Evolutionary conservation across 371 early-diverging fungal species (phyloP), one percentile per base, ranked within the genome.

Genomic region (Haplosporangium sp.): DNA sequence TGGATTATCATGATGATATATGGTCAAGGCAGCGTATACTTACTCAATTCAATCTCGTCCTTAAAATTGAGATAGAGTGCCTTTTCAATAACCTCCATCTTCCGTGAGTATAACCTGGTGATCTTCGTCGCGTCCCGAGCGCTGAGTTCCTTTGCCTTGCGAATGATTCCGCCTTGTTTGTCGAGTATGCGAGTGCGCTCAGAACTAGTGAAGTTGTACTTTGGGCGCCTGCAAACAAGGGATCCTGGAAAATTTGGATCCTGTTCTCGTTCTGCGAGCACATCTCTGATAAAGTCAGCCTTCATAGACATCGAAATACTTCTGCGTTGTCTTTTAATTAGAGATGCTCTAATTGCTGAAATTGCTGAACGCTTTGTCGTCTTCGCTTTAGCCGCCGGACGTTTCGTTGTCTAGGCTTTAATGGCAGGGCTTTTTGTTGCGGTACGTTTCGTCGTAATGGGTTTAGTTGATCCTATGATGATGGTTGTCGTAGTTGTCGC

Each of bases 101-200:
- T 55, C 55, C 55, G 40, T n/a, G 55, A 41, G 41, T 55, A 55
- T 55, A 55, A 16, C 55, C 23, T 55, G 55, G 40, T 16, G 55
- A 50, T 59, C 18, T 47, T 38, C 60, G 36, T 10, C 4, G 50
- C 29, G 60, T 37, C 7, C 46, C 46, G 12, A 21, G 21, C 7
- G 14, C 47, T 10, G 2, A 36, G 14, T 36, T 55, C 36, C 55
- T 21, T 8, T 1, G 36, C 37, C 36, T 54, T 54, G 36, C 29
- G 12, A 54, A 9, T 21, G 23, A 29, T 54, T 5, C 36, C 36
- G 10, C 10, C 23, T 4, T 13, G 4, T 9, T 20, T 16, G 8
- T 1, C 8, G 54, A 54, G 8, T 10, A 54, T 36, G 54, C 36
- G 23, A 37, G 1, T 2, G 36, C 6, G 1, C 10, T 54, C 37